These are phyloP conservation scores for Fusarium bulbicola DNA, from an alignment of 2,329 filamentous ascomycete species.

Conservation along the genomic window DNA sequence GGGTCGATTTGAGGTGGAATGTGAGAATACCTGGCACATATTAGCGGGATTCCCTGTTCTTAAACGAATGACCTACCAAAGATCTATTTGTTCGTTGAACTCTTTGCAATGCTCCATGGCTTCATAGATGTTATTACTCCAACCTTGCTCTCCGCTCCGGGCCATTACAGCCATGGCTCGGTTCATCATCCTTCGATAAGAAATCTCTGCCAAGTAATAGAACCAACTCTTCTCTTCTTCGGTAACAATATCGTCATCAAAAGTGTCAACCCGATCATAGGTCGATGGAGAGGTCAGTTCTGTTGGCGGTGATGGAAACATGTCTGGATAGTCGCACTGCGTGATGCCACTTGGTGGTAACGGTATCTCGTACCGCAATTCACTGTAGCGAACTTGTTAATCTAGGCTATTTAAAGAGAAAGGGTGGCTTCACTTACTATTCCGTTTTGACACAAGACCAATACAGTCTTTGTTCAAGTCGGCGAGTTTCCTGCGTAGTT, in stretches of 20 bases:
- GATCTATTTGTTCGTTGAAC: not conserved
- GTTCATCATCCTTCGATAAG: not conserved
- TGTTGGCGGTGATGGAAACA: not conserved
- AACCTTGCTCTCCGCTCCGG: not conserved
- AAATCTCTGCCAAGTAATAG: not conserved
- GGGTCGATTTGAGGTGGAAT: not conserved
- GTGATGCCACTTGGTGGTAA: not conserved
- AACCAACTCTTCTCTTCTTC: slow-evolving; percentile 2
- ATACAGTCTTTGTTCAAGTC: not conserved
- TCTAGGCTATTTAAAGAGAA: fast-evolving
- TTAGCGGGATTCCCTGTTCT: not conserved
- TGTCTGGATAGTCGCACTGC: not conserved
- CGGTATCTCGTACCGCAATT: not conserved
- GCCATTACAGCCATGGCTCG: not conserved
- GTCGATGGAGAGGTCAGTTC: not conserved
- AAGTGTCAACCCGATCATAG: not conserved
- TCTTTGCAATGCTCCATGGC: not conserved
- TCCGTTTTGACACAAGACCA: not conserved
- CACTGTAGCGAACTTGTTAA: not conserved
- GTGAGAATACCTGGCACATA: not conserved
- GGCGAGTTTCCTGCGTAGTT: not conserved
- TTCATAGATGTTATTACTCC: not conserved
- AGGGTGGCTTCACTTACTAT: not conserved
- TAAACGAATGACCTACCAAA: not conserved
- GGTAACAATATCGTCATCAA: not conserved